Evolutionary conservation across 306 rosid species (phyloP).

Genomic region (Vigna radiata): DNA sequence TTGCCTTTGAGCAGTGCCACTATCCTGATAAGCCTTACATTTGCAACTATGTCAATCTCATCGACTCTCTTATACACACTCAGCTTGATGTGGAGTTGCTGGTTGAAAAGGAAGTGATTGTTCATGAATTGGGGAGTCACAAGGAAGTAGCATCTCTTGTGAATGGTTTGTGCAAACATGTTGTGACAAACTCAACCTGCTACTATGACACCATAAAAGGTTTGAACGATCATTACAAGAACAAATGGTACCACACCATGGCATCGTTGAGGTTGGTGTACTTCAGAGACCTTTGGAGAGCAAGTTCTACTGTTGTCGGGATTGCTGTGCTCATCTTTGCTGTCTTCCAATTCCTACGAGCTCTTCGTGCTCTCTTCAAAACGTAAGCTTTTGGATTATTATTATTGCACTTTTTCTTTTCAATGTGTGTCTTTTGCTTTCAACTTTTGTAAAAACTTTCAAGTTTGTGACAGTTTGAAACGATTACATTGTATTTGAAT

Average conservation of each 20-base stretch:
- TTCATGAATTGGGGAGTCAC: conserved; percentile 56
- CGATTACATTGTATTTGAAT: too few relatives aligned
- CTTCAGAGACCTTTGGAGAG: conserved; percentile 69
- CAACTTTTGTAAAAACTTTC: too few relatives aligned
- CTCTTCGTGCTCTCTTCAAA: conserved; percentile 13
- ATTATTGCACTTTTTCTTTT: too few relatives aligned
- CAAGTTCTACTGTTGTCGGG: conserved; percentile 65
- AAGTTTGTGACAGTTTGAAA: too few relatives aligned
- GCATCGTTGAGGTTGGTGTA: conserved; percentile 57
- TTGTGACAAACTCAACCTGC: not conserved
- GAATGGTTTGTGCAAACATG: conserved; percentile 43
- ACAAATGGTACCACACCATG: conserved; percentile 50
- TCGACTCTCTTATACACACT: conserved; percentile 57
- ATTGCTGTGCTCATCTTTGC: conserved; percentile 44
- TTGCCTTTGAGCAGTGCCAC: conserved; percentile 65
- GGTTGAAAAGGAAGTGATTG: conserved; percentile 51
- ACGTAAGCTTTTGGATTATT: too few relatives aligned
- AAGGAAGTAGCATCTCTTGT: conserved; percentile 53
- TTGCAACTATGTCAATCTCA: conserved; percentile 52
- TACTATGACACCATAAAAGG: not conserved
- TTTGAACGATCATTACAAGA: conserved; percentile 48
- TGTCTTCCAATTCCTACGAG: conserved; percentile 39
- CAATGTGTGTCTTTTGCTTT: too few relatives aligned
- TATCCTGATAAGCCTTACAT: conserved; percentile 48
- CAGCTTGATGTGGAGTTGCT: conserved; percentile 53